Percentiles rank a stretch among this genome's conserved stretches.
phyloP scores from a whole-genome alignment of 2,329 filamentous ascomycete species.

The Monilinia vaccinii-corymbosi region DNA sequence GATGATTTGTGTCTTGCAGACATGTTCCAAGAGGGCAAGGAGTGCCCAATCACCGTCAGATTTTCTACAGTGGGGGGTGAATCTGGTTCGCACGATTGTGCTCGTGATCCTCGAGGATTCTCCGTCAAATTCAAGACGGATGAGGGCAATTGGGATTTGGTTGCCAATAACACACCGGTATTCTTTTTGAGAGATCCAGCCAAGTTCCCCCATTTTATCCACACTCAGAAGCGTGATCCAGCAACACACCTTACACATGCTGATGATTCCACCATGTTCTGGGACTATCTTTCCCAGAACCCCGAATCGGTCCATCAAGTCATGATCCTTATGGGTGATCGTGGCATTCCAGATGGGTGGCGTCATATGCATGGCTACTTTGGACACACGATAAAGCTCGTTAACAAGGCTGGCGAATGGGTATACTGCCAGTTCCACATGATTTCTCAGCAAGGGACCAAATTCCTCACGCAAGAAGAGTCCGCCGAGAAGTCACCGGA shows the following conservation, averaged over 20 bases:
- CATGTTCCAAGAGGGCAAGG: slow-evolving; percentile 54
- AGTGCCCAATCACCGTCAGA: slow-evolving; percentile 55
- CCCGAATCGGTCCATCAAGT: slow-evolving; percentile 48
- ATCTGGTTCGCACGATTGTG: slow-evolving; percentile 60
- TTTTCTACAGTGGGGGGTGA: slow-evolving; percentile 73
- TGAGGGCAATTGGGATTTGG: slow-evolving; percentile 66
- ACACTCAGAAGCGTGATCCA: slow-evolving; percentile 67
- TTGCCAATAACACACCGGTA: slow-evolving; percentile 64
- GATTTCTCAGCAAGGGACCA: slow-evolving; percentile 43
- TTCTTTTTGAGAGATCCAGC: slow-evolving; percentile 68
- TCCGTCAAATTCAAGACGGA: slow-evolving; percentile 65
- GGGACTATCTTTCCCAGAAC: slow-evolving; percentile 29
- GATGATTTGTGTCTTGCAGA: slow-evolving; percentile 46
- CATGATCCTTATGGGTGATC: slow-evolving; percentile 49
- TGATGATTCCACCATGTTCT: slow-evolving; percentile 40
- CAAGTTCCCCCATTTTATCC: slow-evolving; percentile 66
- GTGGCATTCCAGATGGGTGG: slow-evolving; percentile 45
- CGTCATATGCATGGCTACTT: slow-evolving; percentile 47
- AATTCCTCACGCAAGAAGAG: slow-evolving; percentile 42
- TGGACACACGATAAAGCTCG: slow-evolving; percentile 46
- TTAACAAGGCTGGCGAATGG: slow-evolving; percentile 44
- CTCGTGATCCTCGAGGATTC: slow-evolving; percentile 65
- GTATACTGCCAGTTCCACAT: slow-evolving; percentile 46
- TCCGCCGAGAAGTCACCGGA: slow-evolving; percentile 37
- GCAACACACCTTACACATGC: slow-evolving; percentile 56